phyloP scores from a whole-genome alignment of 208 protist genomes.

The Strigomonas culicis region DNA sequence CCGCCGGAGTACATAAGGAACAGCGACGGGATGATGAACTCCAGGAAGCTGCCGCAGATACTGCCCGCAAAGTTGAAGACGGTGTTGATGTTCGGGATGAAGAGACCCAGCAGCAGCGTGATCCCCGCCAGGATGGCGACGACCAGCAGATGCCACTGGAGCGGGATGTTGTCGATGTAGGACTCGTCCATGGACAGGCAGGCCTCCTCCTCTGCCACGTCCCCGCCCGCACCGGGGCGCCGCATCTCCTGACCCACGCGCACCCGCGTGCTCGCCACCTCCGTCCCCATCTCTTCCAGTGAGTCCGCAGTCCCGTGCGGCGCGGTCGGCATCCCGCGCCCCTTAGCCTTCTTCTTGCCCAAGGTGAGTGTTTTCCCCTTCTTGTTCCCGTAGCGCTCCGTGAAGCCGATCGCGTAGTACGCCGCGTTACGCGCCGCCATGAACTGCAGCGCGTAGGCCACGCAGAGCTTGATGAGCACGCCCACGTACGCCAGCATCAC shows the following conservation, averaged over 20 bases:
- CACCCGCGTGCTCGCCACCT: too few relatives aligned
- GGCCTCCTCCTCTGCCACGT: too few relatives aligned
- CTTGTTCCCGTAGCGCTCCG: constrained; percentile 13
- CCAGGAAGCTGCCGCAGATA: constrained; percentile 55
- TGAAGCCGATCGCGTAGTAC: constrained; percentile 25
- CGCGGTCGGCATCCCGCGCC: too few relatives aligned
- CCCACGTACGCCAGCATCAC: constrained; percentile 27
- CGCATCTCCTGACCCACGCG: too few relatives aligned
- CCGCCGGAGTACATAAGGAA: constrained; percentile 59
- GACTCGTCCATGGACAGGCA: too few relatives aligned
- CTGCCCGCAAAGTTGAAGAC: constrained; percentile 45
- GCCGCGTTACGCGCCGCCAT: constrained; percentile 26
- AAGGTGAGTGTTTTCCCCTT: neutral
- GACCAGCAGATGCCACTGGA: constrained; percentile 14
- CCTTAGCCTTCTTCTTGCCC: neutral
- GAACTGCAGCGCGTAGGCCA: constrained; percentile 24
- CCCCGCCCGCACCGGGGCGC: too few relatives aligned
- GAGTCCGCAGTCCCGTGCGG: too few relatives aligned
- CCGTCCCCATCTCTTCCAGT: neutral
- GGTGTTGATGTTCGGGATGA: constrained; percentile 37
- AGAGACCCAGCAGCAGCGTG: constrained; percentile 22
- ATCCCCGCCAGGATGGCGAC: constrained; percentile 3
- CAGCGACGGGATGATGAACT: constrained; percentile 52
- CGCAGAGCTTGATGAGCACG: constrained; percentile 30
- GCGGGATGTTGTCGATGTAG: constrained; percentile 19